Conservation (phyloP, 2,329 filamentous ascomycete species). For the Venturiaceae sp. region DNA sequence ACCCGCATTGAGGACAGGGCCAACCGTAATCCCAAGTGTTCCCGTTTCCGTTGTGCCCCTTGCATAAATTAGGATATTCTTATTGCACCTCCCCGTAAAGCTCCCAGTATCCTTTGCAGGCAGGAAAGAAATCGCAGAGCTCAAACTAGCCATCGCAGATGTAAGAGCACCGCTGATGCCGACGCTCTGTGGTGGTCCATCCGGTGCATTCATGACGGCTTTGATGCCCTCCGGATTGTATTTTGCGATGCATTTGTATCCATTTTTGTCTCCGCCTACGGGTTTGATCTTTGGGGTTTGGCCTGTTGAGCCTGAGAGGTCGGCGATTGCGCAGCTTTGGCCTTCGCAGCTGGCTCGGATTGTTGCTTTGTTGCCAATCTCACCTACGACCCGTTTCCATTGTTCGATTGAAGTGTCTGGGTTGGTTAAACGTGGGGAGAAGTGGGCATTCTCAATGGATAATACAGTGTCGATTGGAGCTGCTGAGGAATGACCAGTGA, state of each 20-base stretch:
- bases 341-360: neutral
- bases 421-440: no score
- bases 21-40: neutral
- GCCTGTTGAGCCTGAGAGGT: constrained; percentile 1
- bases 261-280: neutral
- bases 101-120: neutral
- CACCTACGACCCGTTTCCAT: neutral
- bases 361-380: neutral
- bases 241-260: neutral
- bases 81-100: neutral
- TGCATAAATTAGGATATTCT: constrained; percentile 3
- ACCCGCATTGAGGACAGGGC: constrained; percentile 2
- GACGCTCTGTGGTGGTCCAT: neutral
- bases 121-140: neutral
- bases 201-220: neutral
- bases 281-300: neutral
- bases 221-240: neutral
- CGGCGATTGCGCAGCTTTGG: neutral
- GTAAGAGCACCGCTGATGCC: neutral
- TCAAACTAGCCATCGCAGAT: neutral
- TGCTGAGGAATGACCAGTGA: no score
- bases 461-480: no score
- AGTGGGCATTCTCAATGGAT: no score
- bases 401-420: no score
- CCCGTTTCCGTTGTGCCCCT: constrained; percentile 1